Base-by-base conservation (phyloP, 78 protist species). In the Dictyostelium intermedium region DNA sequence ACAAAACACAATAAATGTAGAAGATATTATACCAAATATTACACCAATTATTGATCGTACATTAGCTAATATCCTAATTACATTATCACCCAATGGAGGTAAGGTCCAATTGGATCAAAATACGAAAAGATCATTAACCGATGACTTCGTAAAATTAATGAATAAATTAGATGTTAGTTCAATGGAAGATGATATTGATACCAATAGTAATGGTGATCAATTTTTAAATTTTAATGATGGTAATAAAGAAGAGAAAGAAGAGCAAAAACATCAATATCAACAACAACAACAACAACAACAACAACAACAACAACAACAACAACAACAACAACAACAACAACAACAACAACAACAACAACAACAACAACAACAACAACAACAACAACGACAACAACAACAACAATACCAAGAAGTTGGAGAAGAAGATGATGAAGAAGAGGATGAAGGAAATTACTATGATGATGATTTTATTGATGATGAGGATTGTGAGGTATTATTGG, bases 81-180 rank as follows among this genome's bases (percentile, higher is more conserved):
- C 34, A 20, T 3, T 34, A 39, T 14, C 56, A n/a, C 27, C 56
- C 1, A 37, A 77, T 77, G 23, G 43, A 30, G 34, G 39, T 32
- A 30, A 14, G 4, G 43, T 34, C 11, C 74, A 56, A 27, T 66
- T 66, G 30, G 74, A 66, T 11, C 30, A 66, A 66, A 27, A 66
- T 66, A 73, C 60, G 18, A 76, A 76, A 25, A 76, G 82, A 32
- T 34, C 82, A 79, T 41, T 41, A n/a, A 82, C 74, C 35, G 86
- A 82, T 82, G 86, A 82, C 5, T 30, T 82, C 35, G 76, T 82
- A 30, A 43, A 82, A 45, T 16, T 82, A 20, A 47, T 80, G 50
- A 14, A 63, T 35, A 47, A 79, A 20, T 18, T 79, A 7, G 69
- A 45, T 56, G 86, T 82, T 20, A 32, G 50, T 39, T 23, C 45